Conservation (phyloP, 768 basidiomycete genomes). For the Rhodotorula diobovata region DNA sequence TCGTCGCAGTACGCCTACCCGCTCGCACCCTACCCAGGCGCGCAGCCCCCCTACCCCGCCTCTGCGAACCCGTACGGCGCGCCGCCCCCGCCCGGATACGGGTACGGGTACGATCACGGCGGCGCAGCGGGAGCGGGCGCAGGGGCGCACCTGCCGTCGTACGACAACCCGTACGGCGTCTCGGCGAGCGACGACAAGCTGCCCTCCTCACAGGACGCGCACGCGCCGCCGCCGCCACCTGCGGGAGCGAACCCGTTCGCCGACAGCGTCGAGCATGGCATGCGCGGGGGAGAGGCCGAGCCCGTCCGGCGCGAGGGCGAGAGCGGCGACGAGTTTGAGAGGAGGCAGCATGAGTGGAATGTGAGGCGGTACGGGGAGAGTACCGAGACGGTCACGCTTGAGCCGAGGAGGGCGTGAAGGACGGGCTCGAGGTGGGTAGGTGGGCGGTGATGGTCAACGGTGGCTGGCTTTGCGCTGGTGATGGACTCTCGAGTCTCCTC, state of each 20-base stretch:
- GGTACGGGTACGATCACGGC: neutral
- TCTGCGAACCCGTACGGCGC: neutral
- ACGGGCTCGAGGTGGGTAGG: no score
- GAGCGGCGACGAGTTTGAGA: conserved; percentile 28
- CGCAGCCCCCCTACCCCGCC: conserved; percentile 6
- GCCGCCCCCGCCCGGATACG: neutral
- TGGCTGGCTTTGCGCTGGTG: no score
- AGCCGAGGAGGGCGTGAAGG: neutral
- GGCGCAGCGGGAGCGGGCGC: no score
- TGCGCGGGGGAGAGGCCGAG: neutral
- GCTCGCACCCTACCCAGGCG: conserved; percentile 6
- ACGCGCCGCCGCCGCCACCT: neutral
- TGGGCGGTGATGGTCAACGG: no score
- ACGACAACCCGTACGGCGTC: conserved; percentile 31
- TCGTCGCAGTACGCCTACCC: conserved; percentile 25
- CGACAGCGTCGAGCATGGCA: conserved; percentile 11
- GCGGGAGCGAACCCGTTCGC: conserved; percentile 24
- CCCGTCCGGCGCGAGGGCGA: conserved; percentile 12
- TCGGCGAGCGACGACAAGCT: conserved; percentile 4
- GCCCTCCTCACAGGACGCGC: neutral
- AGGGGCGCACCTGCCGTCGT: neutral
- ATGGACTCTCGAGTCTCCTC: no score
- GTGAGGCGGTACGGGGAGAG: conserved; percentile 8
- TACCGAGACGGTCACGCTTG: conserved; percentile 33
- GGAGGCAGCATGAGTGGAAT: conserved; percentile 22